Base-by-base conservation (phyloP, 2,329 filamentous ascomycete species). In the Fusarium goolgardi region DNA sequence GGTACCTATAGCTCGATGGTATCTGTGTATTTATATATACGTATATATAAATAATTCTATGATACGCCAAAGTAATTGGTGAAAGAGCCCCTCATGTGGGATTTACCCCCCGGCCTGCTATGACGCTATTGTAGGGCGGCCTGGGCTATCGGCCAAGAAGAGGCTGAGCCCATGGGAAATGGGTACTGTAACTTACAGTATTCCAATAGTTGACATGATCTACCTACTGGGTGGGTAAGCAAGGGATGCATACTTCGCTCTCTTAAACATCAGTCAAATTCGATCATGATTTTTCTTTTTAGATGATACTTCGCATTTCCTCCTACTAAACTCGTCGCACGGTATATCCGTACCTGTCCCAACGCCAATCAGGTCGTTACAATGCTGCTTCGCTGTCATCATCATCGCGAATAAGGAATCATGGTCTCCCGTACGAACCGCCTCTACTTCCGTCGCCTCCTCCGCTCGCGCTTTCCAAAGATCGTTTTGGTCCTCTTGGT, bases 401-500 rank as follows among this genome's bases (percentile, higher is more conserved):
- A 45, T 15, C 56, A 54, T 49, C 54, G 40, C 41, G 49, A 61
- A 63, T 65, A 62, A 65, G 62, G 59, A 70, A 72, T 57, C 69
- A 77, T 77, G 75, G 73, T 77, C 56, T 75, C 75, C 31, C 65
- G 63, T 50, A 72, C 71, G 31, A 77, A 76, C 55, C 72, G 76
- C 51, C 69, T 79, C 34, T 79, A 76, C 62, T 56, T 78, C 34
- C 80, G 80, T 34, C 80, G 80, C 29, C 59, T 80, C 50, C 67
- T 79, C 34, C 80, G 80, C 67, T 76, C 75, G 32, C 78, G 79
- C 35, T 65, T 69, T 43, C 67, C 75, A 23, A 77, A 78, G 57
- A 71, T 81, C 29, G 52, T 78, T n/a, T 43, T 80, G 16, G 55
- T 78, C 40, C 56, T 81, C 23, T 63, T 81, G 52, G 51, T 74